phyloP scores from a whole-genome alignment of 768 basidiomycete genomes.

The Cytidiella melzeri region DNA sequence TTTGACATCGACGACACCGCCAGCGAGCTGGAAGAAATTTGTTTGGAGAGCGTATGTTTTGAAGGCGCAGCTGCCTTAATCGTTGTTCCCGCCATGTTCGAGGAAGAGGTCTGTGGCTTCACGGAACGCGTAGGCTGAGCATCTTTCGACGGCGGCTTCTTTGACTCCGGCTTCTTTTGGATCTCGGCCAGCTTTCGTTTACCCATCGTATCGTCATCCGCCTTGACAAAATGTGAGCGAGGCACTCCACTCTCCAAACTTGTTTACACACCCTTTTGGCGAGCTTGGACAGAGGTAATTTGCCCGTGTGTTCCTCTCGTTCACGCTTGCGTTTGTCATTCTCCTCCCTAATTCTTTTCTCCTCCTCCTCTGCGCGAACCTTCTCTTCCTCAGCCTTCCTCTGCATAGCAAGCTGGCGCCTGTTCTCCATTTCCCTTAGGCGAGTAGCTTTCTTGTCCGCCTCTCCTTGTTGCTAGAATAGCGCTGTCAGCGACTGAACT shows the following conservation, averaged over 20 bases:
- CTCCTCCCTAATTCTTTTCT: slow-evolving; percentile 68
- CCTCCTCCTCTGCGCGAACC: slow-evolving; percentile 54
- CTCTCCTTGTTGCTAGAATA: slow-evolving; percentile 78
- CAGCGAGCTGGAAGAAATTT: slow-evolving; percentile 16
- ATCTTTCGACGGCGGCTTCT: slow-evolving; percentile 58
- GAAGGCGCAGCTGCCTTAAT: slow-evolving; percentile 16
- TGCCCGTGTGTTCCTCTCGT: slow-evolving; percentile 70
- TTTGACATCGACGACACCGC: slow-evolving; percentile 10
- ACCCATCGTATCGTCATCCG: slow-evolving; percentile 63
- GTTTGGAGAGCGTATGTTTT: slow-evolving; percentile 38
- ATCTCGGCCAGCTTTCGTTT: slow-evolving; percentile 60
- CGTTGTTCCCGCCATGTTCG: slow-evolving; percentile 10
- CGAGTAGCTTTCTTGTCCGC: slow-evolving; percentile 71
- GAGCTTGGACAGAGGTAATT: slow-evolving; percentile 47
- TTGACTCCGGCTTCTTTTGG: slow-evolving; percentile 52
- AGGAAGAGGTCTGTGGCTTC: slow-evolving; percentile 21
- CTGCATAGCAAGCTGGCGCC: slow-evolving; percentile 65
- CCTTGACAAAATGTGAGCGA: slow-evolving; percentile 23
- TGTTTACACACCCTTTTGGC: slow-evolving; percentile 51
- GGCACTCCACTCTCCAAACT: too few species aligned
- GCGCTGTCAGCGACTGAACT: background rate
- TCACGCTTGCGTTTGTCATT: slow-evolving; percentile 76
- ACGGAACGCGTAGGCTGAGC: slow-evolving; percentile 28
- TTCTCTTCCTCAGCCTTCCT: slow-evolving; percentile 79
- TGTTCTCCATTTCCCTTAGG: slow-evolving; percentile 75